These are phyloP conservation scores for Metschnikowia arizonensis DNA, from an alignment of 805 yeast species.

Conservation along the genomic window DNA sequence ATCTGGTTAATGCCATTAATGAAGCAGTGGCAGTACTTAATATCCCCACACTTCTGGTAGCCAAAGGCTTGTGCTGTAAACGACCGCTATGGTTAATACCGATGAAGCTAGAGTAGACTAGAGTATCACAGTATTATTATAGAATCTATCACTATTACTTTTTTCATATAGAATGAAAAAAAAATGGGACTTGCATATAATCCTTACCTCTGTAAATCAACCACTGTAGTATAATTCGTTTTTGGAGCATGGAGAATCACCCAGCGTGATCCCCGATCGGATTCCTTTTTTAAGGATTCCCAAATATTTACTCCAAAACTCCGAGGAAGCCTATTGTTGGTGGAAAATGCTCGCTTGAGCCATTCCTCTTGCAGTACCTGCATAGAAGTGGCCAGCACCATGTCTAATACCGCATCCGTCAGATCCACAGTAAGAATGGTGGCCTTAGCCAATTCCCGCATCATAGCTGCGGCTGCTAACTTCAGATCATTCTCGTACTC, in stretches of 20 bases:
- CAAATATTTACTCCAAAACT: constrained; percentile 75
- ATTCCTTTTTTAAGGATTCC: constrained; percentile 69
- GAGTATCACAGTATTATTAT: too few relatives aligned
- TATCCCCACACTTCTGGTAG: too few relatives aligned
- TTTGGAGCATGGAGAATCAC: constrained; percentile 77
- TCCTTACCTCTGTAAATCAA: constrained; percentile 23
- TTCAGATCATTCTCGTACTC: constrained; percentile 69
- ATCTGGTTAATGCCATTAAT: too few relatives aligned
- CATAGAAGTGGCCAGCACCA: constrained; percentile 74
- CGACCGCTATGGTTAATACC: too few relatives aligned
- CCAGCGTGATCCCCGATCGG: constrained; percentile 65
- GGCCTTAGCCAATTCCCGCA: constrained; percentile 55
- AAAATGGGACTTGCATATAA: too few relatives aligned
- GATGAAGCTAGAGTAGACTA: too few relatives aligned
- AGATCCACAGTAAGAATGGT: constrained; percentile 79
- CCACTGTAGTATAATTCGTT: constrained; percentile 54
- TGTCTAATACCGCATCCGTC: constrained; percentile 79
- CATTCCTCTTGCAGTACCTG: constrained; percentile 69
- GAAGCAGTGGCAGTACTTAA: too few relatives aligned
- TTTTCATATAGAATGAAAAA: too few relatives aligned
- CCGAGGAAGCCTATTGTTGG: constrained; percentile 69
- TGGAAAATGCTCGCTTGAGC: constrained; percentile 78
- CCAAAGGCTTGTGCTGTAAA: too few relatives aligned
- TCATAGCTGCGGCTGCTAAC: constrained; percentile 50
- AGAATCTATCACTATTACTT: too few relatives aligned